Percentiles rank a stretch among this genome's conserved stretches.
These are phyloP conservation scores for Oryza coarctata DNA, from an alignment of 176 grass and related monocot genomes.

Conservation along the genomic window DNA sequence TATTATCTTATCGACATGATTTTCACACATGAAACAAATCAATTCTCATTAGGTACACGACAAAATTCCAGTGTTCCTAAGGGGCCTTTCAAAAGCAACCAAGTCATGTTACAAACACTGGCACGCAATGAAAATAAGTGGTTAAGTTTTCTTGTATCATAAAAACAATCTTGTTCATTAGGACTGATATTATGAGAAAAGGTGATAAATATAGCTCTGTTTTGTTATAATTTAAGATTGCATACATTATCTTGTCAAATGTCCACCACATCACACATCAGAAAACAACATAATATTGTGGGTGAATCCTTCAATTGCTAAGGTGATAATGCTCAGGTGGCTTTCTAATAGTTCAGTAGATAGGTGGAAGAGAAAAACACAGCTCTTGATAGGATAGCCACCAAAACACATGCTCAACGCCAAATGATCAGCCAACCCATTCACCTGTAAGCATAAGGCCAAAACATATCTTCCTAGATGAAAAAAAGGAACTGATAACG, in stretches of 20 bases:
- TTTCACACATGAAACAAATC: not conserved
- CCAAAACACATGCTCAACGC: not conserved
- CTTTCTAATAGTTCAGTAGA: not conserved
- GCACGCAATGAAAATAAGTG: not conserved
- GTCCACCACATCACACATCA: not conserved
- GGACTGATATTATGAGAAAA: not conserved
- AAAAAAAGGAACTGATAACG: not conserved
- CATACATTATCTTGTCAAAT: not conserved
- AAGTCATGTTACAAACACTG: not conserved
- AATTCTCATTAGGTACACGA: not conserved
- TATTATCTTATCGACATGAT: not conserved
- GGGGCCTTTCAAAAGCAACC: not conserved
- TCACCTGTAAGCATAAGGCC: constrained; percentile 1
- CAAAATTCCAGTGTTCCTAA: not conserved
- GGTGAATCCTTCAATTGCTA: not conserved
- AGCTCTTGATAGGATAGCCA: not conserved
- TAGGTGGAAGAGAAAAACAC: not conserved
- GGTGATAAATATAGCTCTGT: not conserved
- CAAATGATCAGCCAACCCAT: not conserved
- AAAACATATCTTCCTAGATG: not conserved
- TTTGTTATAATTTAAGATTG: not conserved
- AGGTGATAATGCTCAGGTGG: not conserved
- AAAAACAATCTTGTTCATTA: not conserved
- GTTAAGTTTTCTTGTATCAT: not conserved
- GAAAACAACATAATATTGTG: not conserved